Conservation (phyloP, 495 filamentous ascomycete genomes). For the Neurospora sp. region DNA sequence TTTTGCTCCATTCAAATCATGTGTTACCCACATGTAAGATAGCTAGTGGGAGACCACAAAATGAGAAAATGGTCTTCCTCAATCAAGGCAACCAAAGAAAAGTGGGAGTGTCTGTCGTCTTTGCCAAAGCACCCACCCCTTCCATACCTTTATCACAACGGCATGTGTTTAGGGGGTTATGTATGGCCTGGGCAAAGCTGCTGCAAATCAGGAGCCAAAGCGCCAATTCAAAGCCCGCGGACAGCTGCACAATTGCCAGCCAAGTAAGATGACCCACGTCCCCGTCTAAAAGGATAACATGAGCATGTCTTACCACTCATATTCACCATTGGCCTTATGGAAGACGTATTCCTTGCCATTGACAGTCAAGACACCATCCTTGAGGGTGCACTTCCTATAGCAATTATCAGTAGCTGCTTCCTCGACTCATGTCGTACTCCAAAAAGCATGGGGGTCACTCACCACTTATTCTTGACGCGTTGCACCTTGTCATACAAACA, state of each 20-base stretch:
- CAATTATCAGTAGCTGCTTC: background rate
- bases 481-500: conserved; percentile 99
- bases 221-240: too few relatives aligned
- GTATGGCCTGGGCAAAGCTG: too few relatives aligned
- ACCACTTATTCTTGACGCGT: conserved; percentile 99
- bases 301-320: conserved; percentile 66
- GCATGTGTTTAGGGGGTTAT: too few relatives aligned
- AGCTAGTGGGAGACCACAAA: background rate
- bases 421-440: background rate
- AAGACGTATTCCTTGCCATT: conserved; percentile 94
- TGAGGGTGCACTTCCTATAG: conserved; percentile 81
- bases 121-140: background rate
- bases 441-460: conserved; percentile 8
- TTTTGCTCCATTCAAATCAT: background rate
- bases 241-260: too few relatives aligned
- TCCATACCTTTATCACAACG: too few relatives aligned
- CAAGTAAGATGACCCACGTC: too few relatives aligned
- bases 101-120: background rate
- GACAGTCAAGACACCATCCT: conserved; percentile 89
- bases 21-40: background rate
- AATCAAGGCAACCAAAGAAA: background rate
- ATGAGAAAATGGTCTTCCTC: background rate
- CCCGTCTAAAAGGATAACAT: too few relatives aligned
- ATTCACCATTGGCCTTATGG: conserved; percentile 93
- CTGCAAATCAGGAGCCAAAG: too few relatives aligned